phyloP scores from a whole-genome alignment of 371 early-diverging fungal species.

The Mucor indicus region DNA sequence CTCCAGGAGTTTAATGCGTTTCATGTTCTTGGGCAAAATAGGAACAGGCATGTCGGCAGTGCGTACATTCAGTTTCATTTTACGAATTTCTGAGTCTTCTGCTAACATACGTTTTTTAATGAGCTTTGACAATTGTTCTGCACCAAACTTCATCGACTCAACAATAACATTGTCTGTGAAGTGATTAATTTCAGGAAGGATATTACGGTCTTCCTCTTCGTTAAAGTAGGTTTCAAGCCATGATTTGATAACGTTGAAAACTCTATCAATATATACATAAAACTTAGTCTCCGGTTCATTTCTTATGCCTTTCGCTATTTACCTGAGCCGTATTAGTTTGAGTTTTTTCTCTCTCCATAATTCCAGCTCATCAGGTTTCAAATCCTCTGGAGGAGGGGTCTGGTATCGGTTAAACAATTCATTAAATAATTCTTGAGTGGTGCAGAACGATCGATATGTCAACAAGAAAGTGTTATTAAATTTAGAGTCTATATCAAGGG shows the following conservation, averaged over 20 bases:
- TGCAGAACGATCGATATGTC: constrained; percentile 86
- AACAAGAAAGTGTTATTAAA: constrained; percentile 85
- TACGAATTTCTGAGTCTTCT: constrained; percentile 60
- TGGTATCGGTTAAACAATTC: constrained; percentile 70
- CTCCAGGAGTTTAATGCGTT: constrained; percentile 60
- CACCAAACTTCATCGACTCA: constrained; percentile 69
- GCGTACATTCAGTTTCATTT: constrained; percentile 67
- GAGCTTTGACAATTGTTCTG: constrained; percentile 68
- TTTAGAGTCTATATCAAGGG: constrained; percentile 52
- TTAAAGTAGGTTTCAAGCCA: constrained; percentile 90
- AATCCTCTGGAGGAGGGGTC: constrained; percentile 67
- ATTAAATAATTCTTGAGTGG: constrained; percentile 71
- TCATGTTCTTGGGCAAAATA: constrained; percentile 70
- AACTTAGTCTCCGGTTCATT: no score
- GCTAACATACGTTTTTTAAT: constrained; percentile 70
- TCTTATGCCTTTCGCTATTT: neutral
- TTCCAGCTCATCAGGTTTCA: constrained; percentile 64
- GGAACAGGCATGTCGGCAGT: constrained; percentile 64
- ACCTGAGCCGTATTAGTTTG: constrained; percentile 79
- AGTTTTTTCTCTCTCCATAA: constrained; percentile 87
- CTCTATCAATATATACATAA: constrained; percentile 29
- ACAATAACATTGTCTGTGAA: constrained; percentile 77
- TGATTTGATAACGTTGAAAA: constrained; percentile 86
- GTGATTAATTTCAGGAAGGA: constrained; percentile 65
- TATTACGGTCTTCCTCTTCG: constrained; percentile 67